Conservation (phyloP, 352 stramenopile species). For the Phytopythium aichiense region DNA sequence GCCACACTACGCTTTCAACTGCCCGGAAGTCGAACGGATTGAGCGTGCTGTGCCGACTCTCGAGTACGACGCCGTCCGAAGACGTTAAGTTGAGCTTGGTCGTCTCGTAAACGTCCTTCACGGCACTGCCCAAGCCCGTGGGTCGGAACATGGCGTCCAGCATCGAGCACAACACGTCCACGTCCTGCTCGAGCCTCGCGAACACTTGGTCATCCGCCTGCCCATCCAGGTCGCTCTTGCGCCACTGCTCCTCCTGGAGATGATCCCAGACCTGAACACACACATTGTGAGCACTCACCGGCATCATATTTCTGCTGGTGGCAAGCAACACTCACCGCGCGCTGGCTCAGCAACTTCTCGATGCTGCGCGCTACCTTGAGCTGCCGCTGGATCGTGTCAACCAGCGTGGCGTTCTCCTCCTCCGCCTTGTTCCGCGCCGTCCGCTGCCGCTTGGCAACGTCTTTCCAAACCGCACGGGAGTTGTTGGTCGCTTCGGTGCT, state of each 20-base stretch:
- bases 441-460: constrained; percentile 1
- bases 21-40: not conserved
- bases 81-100: not conserved
- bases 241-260: not conserved
- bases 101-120: not conserved
- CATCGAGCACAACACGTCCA: not conserved
- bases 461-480: not conserved
- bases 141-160: not conserved
- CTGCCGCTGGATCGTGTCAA: not conserved
- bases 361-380: not conserved
- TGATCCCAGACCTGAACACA: not conserved
- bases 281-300: not conserved
- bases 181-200: not conserved
- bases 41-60: not conserved
- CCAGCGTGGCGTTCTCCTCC: constrained; percentile 4
- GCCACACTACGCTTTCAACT: not conserved
- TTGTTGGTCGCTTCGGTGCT: not conserved
- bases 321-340: not conserved
- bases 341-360: constrained; percentile 8
- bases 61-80: not conserved
- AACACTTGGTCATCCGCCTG: not conserved
- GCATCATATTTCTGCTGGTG: no score
- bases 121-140: not conserved
- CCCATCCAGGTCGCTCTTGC: not conserved
- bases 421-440: not conserved